phyloP scores from a whole-genome alignment of 139 green algal species.

The Trebouxia sp. region DNA sequence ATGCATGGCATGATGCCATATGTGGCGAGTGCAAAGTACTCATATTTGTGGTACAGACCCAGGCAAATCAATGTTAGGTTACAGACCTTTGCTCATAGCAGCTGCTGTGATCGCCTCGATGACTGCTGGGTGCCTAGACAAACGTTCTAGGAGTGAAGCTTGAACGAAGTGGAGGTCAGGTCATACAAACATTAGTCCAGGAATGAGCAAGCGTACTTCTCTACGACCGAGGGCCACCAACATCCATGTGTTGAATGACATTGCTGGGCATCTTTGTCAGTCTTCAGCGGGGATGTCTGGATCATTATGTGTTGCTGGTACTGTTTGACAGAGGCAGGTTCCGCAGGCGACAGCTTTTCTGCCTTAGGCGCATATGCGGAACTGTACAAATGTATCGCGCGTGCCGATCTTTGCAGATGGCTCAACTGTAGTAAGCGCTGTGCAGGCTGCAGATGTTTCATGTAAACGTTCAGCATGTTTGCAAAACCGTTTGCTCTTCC shows the following conservation, averaged over 20 bases:
- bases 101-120: constrained; percentile 36
- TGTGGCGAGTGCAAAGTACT: no score
- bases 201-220: constrained; percentile 20
- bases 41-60: neutral
- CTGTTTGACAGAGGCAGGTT: constrained; percentile 33
- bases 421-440: neutral
- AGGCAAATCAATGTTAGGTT: neutral
- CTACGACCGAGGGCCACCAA: constrained; percentile 42
- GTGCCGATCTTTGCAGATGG: neutral
- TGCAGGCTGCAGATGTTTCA: neutral
- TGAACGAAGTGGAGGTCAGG: neutral
- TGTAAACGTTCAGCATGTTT: neutral
- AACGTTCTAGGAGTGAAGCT: neutral
- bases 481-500: no score
- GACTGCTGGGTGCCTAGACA: constrained; percentile 41
- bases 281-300: neutral
- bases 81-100: constrained; percentile 7
- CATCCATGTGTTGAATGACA: neutral
- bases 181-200: neutral
- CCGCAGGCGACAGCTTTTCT: neutral
- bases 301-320: constrained; percentile 46
- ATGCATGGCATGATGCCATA: neutral
- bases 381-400: no score
- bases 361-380: neutral
- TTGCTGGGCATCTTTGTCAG: constrained; percentile 1